These are phyloP conservation scores for Trichopus zeylanicus DNA, from an alignment of 116 monocot species.

Conservation along the genomic window DNA sequence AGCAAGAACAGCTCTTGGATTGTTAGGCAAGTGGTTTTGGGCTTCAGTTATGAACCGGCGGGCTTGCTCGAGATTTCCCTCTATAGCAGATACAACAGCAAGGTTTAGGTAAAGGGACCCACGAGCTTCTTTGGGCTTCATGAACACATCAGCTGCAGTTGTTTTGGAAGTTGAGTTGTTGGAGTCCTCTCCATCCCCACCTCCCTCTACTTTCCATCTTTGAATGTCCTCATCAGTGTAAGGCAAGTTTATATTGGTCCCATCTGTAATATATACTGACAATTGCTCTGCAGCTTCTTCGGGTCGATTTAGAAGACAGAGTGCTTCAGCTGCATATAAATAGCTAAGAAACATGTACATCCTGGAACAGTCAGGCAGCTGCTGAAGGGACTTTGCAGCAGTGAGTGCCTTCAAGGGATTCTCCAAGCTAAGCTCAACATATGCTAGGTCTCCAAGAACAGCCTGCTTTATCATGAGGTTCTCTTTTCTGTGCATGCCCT, in stretches of 20 bases:
- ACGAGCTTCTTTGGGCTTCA: conserved; percentile 69
- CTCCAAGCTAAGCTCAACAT: conserved; percentile 58
- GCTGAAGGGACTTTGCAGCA: conserved; percentile 33
- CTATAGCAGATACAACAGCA: conserved; percentile 34
- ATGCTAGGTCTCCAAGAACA: conserved; percentile 65
- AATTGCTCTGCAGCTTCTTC: conserved; percentile 72
- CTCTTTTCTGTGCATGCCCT: conserved; percentile 51
- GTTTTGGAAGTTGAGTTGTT: conserved; percentile 9
- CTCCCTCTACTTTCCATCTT: conserved; percentile 29
- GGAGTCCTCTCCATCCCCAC: conserved; percentile 39
- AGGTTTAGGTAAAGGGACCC: conserved; percentile 52
- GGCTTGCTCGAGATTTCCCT: conserved; percentile 66
- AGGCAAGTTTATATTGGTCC: conserved; percentile 37
- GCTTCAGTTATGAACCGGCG: conserved; percentile 30
- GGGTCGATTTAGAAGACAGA: conserved; percentile 57
- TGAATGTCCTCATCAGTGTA: conserved; percentile 57
- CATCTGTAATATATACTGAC: conserved; percentile 35
- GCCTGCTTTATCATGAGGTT: conserved; percentile 57
- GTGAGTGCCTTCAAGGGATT: conserved; percentile 55
- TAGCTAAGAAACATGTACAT: conserved; percentile 51
- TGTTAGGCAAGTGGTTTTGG: conserved; percentile 32
- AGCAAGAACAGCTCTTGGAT: conserved; percentile 53
- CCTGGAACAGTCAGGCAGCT: conserved; percentile 59
- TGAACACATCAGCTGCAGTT: conserved; percentile 6
- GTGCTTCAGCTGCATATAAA: conserved; percentile 87